Evolutionary conservation across 805 yeast genomes (phyloP).

Genomic region (Clavispora phyllophila): DNA sequence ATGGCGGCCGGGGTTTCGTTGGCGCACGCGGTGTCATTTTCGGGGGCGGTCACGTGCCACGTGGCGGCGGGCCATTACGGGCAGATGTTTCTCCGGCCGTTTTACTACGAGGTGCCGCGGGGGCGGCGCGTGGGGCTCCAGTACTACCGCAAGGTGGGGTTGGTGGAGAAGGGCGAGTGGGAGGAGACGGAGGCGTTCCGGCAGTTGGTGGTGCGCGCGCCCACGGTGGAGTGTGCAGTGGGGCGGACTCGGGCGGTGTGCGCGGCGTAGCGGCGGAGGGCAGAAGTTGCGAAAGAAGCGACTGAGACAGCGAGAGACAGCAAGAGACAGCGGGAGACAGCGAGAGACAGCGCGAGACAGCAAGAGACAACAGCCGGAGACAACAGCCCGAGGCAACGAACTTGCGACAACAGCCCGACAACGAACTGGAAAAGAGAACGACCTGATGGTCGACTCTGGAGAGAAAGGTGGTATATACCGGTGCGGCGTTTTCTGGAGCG

Average conservation of each 20-base stretch:
- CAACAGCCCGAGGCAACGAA: no score
- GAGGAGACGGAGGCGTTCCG: conserved; percentile 7
- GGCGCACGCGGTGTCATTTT: conserved; percentile 6
- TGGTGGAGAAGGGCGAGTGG: conserved; percentile 8
- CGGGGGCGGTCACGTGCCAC: conserved; percentile 11
- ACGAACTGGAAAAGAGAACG: no score
- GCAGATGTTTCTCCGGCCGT: conserved; percentile 13
- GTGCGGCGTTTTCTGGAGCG: no score
- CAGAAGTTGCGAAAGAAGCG: no score
- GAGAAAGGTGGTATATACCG: no score
- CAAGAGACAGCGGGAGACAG: no score
- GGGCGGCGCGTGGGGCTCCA: conserved; percentile 5
- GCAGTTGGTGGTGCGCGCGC: conserved; percentile 6
- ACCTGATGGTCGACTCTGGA: no score
- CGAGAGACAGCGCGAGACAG: no score
- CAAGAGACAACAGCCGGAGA: no score
- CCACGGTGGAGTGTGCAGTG: conserved; percentile 11
- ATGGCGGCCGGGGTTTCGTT: conserved; percentile 3
- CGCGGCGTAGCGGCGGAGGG: not conserved
- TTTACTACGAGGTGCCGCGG: conserved; percentile 8
- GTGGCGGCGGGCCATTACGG: conserved; percentile 8
- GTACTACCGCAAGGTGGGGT: conserved; percentile 2
- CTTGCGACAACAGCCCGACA: no score
- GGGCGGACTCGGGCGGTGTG: not conserved
- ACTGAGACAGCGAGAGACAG: no score